phyloP scores from a whole-genome alignment of 768 basidiomycete genomes.

The Sporobolomyces pararoseus region DNA sequence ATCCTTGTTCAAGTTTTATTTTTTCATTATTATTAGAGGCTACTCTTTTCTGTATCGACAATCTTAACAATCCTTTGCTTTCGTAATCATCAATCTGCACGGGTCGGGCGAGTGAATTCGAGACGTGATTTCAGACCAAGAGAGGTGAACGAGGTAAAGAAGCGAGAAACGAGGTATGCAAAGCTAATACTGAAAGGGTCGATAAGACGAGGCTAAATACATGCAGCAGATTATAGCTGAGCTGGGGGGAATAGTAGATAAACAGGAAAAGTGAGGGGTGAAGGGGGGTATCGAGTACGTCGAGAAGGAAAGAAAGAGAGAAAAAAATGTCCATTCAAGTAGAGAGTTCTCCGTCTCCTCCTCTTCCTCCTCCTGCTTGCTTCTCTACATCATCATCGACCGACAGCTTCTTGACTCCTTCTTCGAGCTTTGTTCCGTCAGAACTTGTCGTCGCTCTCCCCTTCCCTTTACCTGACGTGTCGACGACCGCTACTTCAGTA shows the following conservation, averaged over 20 bases:
- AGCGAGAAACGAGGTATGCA: background rate
- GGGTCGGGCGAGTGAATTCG: too few relatives aligned
- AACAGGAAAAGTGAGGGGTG: too few relatives aligned
- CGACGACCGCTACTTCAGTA: background rate
- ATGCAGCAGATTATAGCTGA: too few relatives aligned
- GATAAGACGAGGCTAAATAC: too few relatives aligned
- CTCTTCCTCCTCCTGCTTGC: background rate
- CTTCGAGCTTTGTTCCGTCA: background rate
- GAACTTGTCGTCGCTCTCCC: background rate
- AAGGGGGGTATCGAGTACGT: too few relatives aligned
- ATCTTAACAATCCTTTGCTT: too few relatives aligned
- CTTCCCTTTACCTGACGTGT: constrained; percentile 5
- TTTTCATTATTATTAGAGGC: background rate
- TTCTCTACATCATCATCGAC: too few relatives aligned
- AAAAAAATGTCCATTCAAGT: constrained; percentile 5
- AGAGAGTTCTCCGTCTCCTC: background rate
- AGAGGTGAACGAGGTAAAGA: background rate
- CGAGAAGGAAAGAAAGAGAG: background rate
- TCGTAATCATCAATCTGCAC: too few relatives aligned
- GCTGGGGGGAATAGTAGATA: too few relatives aligned
- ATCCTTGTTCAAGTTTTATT: background rate
- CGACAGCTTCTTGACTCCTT: background rate
- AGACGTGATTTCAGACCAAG: too few relatives aligned
- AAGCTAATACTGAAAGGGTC: background rate
- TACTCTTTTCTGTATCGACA: background rate